Evolutionary conservation across 2,329 filamentous ascomycete genomes (phyloP).

Genomic region (Fusarium piperis): DNA sequence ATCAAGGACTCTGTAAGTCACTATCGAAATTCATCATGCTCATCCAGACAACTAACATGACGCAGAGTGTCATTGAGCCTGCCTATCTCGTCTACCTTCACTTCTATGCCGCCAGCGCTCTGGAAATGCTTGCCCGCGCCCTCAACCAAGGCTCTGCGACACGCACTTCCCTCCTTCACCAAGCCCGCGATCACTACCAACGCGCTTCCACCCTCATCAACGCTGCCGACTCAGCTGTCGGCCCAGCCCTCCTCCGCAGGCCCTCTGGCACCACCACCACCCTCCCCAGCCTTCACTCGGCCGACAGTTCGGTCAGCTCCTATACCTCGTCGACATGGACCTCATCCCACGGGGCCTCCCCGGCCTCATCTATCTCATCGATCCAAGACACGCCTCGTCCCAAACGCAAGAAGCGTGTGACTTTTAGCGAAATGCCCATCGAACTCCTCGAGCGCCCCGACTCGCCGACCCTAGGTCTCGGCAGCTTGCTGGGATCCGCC

Average conservation of each 20-base stretch:
- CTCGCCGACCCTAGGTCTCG: constrained; percentile 68
- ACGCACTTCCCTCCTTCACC: constrained; percentile 58
- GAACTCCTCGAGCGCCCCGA: constrained; percentile 65
- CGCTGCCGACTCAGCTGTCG: constrained; percentile 56
- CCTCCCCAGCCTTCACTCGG: constrained; percentile 49
- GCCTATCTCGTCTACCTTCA: constrained; percentile 67
- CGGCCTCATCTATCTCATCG: constrained; percentile 53
- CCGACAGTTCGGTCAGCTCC: constrained; percentile 58
- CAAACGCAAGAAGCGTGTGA: constrained; percentile 52
- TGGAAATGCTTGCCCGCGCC: constrained; percentile 64
- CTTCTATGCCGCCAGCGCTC: constrained; percentile 69
- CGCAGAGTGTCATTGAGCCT: constrained; percentile 56
- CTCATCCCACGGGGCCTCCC: constrained; percentile 29
- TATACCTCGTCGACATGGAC: constrained; percentile 40
- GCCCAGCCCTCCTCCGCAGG: constrained; percentile 53
- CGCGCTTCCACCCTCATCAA: constrained; percentile 59
- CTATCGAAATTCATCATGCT: background rate
- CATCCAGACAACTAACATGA: constrained; percentile 22
- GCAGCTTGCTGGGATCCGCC: constrained; percentile 50
- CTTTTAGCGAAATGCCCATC: constrained; percentile 47
- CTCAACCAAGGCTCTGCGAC: constrained; percentile 57
- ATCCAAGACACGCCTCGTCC: constrained; percentile 43
- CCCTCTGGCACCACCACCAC: constrained; percentile 49
- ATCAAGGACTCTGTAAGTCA: constrained; percentile 56
- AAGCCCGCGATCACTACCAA: constrained; percentile 63